Evolutionary conservation across 2,329 filamentous ascomycete genomes (phyloP).

Genomic region (Diplodia scrobiculata): DNA sequence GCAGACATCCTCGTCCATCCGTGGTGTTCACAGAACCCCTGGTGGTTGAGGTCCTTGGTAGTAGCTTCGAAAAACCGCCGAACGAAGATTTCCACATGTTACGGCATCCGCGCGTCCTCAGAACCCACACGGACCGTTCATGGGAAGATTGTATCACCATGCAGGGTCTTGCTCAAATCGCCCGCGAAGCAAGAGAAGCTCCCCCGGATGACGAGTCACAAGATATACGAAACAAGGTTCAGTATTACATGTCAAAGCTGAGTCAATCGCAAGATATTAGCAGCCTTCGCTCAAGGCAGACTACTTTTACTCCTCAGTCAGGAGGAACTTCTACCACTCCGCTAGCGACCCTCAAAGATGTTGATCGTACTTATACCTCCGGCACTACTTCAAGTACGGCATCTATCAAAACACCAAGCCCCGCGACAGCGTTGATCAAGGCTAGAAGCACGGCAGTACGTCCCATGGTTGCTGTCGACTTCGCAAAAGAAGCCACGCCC

Average conservation of each 20-base stretch:
- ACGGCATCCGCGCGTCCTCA: slow-evolving; percentile 74
- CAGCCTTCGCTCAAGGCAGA: slow-evolving; percentile 10
- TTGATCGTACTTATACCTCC: neutral
- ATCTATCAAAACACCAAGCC: slow-evolving; percentile 3
- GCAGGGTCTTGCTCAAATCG: slow-evolving; percentile 68
- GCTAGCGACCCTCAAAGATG: neutral
- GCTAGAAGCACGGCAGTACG: neutral
- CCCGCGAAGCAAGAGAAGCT: slow-evolving; percentile 56
- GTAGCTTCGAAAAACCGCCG: slow-evolving; percentile 72
- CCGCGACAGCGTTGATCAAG: neutral
- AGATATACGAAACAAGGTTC: slow-evolving; percentile 9
- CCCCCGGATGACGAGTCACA: slow-evolving; percentile 28
- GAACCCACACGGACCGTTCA: slow-evolving; percentile 74
- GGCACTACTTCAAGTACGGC: neutral
- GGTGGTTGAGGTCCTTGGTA: slow-evolving; percentile 78
- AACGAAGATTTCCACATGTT: slow-evolving; percentile 72
- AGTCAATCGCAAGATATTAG: slow-evolving; percentile 1
- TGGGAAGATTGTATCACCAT: slow-evolving; percentile 70
- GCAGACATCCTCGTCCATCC: slow-evolving; percentile 41
- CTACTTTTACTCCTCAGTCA: slow-evolving; percentile 1
- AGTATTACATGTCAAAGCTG: slow-evolving; percentile 23
- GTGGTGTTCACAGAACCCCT: slow-evolving; percentile 69
- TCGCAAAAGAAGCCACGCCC: slow-evolving; percentile 12
- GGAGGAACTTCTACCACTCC: neutral
- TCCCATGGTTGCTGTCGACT: neutral